Evolutionary conservation across 768 basidiomycete genomes (phyloP), one percentile per base, ranked within the genome.

Genomic region (Cystofilobasidium macerans): DNA sequence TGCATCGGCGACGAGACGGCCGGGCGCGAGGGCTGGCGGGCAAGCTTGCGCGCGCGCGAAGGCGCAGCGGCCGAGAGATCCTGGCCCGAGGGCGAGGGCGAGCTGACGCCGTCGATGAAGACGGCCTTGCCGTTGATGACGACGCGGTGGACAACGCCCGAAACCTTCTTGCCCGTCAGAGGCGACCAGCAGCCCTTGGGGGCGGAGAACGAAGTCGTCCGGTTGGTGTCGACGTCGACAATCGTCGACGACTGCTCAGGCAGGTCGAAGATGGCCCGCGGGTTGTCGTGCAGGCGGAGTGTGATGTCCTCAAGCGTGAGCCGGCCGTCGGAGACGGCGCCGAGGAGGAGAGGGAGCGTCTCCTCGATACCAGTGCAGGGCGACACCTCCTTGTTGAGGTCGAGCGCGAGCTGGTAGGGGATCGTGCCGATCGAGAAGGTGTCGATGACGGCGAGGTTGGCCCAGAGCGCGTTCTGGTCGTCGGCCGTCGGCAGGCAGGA

Each of bases 211-310:
- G 79, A 77, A 24, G 81, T 79, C 64, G 80, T 81, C 60, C 95
- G 84, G 64, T 89, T 88, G 32, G 95, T 78, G 69, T 93, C 89
- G 53, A 99, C 89, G 73, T 99, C 95, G 42, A 95, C 88, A 69
- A 86, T 86, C 0, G 92, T 91, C 68, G 89, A 82, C 7, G 82
- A 73, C 73, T 90, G 89, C 69, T 95, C 90, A 0, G 89, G 86
- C 16, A 98, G 81, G 38, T 86, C 86, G 74, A 98, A 95, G 73
- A 99, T 97, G 45, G 83, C 81, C 24, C 87, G 82, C 1, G 95
- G 94, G 76, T 95, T 97, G 72, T 97, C 92, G 73, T 91, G 85
- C 22, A 97, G 75, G 56, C 91, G 84, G n/a, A 79, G 73, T 40
- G 84, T 84, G 70, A 99, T 84, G 74, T 88, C 89, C 45, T 88